phyloP scores from a whole-genome alignment of 306 rosid species.

The Dalbergia cultrata region DNA sequence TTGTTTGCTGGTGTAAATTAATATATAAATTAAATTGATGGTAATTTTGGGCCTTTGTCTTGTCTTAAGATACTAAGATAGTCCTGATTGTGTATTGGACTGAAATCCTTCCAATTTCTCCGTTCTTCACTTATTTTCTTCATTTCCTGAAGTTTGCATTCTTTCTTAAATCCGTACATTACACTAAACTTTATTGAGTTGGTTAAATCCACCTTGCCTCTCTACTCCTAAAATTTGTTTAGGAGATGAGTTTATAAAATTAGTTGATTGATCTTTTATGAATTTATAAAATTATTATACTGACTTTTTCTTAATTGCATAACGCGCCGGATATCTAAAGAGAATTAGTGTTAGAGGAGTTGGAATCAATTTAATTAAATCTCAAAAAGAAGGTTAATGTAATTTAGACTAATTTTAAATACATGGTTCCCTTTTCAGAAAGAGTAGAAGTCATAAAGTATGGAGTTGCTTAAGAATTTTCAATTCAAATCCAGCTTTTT shows the following conservation, averaged over 20 bases:
- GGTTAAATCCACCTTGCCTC: no score
- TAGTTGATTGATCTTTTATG: no score
- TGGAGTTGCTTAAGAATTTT: not conserved
- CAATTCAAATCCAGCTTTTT: not conserved
- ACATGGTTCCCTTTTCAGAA: not conserved
- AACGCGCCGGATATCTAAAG: no score
- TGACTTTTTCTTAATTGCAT: no score
- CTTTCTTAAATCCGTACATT: not conserved
- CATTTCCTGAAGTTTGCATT: not conserved
- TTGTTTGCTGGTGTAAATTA: constrained; percentile 5
- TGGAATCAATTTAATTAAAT: no score
- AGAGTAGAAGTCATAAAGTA: not conserved
- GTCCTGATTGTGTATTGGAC: not conserved
- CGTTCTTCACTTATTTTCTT: not conserved
- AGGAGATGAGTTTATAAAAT: no score
- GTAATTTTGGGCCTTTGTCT: no score
- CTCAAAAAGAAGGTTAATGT: no score
- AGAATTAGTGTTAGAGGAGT: no score
- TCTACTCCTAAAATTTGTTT: no score
- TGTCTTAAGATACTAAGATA: not conserved
- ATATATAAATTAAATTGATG: not conserved
- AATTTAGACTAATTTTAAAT: not conserved
- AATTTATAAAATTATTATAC: no score
- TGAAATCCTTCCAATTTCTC: not conserved
- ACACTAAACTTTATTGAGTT: no score